Base-by-base conservation (phyloP, 106 monocot genomes). In the Vanilla planifolia region DNA sequence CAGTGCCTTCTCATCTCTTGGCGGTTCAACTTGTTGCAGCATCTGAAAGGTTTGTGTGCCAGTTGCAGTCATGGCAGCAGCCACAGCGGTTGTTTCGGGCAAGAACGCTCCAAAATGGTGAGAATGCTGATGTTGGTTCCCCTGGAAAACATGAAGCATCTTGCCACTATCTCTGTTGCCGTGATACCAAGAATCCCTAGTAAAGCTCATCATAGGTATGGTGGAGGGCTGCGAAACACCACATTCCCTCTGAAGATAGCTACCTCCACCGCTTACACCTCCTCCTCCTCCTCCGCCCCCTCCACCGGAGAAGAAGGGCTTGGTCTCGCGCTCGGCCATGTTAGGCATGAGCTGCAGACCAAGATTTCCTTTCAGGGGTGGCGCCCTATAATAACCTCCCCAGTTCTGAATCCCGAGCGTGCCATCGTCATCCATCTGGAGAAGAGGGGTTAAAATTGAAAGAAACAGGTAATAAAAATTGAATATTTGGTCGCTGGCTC, bases 341-440 rank as follows among this genome's bases (percentile, higher is more conserved):
- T 67, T 60, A 13, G 92, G 70, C 87, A 92, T 92, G 28, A 92
- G 74, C 67, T 85, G 87, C 55, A 92, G 68, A 36, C 81, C 84
- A n/a, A 88, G 62, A 59, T 61, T 83, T 32, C 77, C 73, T 59
- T 71, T 84, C 24, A 67, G 21, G 15, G 75, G 73, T 34, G 57
- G 73, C 3, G 76, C 73, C 8, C 35, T n/a, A 37, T 76, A 92
- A 70, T 73, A 87, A 10, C 74, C 67, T 14, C 77, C 73, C 83
- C 92, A 87, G 61, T 70, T 61, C 53, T 75, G 68, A 23, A 76
- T 73, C 36, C 75, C 80, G 45, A 91, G 63, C n/a, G 69, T 62
- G 1, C 82, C 82, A 34, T 87, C 80, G 3, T 80, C 80, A 33
- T 87, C 92, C 92, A 92, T 92, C 13, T 41, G 29, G 2, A 30